phyloP scores from a whole-genome alignment of 2,329 filamentous ascomycete genomes.

The Apiospora hydei region DNA sequence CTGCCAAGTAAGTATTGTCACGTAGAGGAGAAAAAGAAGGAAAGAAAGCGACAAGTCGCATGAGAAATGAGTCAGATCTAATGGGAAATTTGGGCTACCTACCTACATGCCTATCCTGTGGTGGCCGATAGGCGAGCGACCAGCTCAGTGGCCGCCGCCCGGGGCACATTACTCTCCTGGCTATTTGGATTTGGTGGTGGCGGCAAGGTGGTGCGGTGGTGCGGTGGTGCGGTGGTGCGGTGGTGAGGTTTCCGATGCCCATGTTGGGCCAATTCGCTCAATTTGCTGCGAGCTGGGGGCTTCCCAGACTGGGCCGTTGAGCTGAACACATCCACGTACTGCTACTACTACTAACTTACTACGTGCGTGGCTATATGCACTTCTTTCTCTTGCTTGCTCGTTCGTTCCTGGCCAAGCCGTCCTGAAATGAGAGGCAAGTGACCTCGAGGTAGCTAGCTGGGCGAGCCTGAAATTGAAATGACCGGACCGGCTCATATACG shows the following conservation, averaged over 20 bases:
- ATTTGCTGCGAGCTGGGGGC: background rate
- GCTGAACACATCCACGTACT: constrained; percentile 12
- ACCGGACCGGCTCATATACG: constrained; percentile 17
- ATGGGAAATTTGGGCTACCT: background rate
- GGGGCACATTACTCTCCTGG: constrained; percentile 16
- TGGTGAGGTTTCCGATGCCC: background rate
- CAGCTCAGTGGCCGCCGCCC: background rate
- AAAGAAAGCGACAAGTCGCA: constrained; percentile 5
- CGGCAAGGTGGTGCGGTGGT: background rate
- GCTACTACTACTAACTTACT: background rate
- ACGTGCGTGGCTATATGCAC: background rate
- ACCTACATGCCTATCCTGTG: background rate
- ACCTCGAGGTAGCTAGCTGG: background rate
- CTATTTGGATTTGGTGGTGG: constrained; percentile 4
- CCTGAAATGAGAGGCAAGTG: background rate
- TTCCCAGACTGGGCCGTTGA: background rate
- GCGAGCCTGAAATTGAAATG: constrained; percentile 11
- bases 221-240: background rate
- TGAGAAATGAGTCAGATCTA: background rate
- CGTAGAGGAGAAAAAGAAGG: constrained; percentile 1
- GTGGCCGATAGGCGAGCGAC: constrained; percentile 9
- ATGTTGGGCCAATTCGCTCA: background rate
- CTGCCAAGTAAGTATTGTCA: background rate
- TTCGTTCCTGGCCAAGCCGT: background rate
- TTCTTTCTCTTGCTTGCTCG: background rate